Percentiles rank a stretch among this genome's conserved stretches.
Conservation (phyloP, 2,329 filamentous ascomycete genomes). For the Fusarium neocosmosporiellum region DNA sequence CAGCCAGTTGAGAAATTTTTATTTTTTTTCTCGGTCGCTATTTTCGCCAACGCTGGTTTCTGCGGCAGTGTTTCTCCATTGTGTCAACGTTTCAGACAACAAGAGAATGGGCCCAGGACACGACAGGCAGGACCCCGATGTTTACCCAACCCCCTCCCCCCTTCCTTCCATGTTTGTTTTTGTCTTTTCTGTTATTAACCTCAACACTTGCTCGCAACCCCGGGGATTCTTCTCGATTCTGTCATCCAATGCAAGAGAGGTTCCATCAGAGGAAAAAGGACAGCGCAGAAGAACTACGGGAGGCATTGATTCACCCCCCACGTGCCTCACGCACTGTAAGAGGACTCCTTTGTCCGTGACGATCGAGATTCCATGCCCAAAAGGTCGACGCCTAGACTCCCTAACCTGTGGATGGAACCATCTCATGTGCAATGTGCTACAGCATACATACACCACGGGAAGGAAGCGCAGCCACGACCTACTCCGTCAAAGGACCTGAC, state of each 20-base stretch:
- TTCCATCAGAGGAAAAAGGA: constrained; percentile 6
- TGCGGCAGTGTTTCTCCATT: constrained; percentile 24
- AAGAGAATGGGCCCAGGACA: background rate
- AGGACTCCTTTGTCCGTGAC: constrained; percentile 12
- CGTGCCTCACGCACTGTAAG: constrained; percentile 16
- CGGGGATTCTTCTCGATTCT: background rate
- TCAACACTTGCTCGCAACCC: background rate
- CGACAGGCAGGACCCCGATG: background rate
- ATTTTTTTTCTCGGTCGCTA: constrained; percentile 13
- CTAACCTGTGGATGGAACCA: constrained; percentile 3
- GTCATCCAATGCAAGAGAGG: constrained; percentile 1
- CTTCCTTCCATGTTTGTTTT: constrained; percentile 4
- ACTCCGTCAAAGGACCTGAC: background rate
- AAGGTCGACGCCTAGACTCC: background rate
- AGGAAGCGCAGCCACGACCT: constrained; percentile 1
- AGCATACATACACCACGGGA: constrained; percentile 1
- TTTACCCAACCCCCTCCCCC: background rate
- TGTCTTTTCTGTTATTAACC: constrained; percentile 24
- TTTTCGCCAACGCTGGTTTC: constrained; percentile 23
- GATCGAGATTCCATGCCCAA: constrained; percentile 30
- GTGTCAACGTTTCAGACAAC: constrained; percentile 21
- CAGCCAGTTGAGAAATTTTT: background rate
- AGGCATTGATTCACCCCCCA: constrained; percentile 22
- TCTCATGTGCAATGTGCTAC: background rate
- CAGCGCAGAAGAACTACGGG: background rate